Conservation (phyloP, 441 rosid species). For the Pelargonium myrrhifolium region DNA sequence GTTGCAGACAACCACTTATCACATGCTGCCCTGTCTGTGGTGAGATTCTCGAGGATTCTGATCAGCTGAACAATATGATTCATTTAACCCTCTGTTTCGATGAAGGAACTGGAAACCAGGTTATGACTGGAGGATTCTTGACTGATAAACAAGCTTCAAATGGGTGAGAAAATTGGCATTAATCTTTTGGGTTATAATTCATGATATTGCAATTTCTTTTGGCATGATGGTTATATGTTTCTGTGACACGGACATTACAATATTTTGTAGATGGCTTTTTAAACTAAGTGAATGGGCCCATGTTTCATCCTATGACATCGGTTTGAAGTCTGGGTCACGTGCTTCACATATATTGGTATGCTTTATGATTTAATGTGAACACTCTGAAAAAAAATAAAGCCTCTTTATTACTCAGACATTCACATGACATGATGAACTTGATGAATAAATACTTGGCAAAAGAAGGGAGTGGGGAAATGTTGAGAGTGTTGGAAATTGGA, state of each 20-base stretch:
- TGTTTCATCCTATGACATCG: constrained; percentile 72
- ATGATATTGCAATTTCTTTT: constrained; percentile 1
- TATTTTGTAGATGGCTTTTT: constrained; percentile 66
- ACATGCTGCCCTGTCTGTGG: constrained; percentile 88
- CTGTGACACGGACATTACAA: constrained; percentile 11
- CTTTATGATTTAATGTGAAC: constrained; percentile 11
- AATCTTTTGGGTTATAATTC: constrained; percentile 6
- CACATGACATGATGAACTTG: background rate
- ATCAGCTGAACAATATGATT: constrained; percentile 69
- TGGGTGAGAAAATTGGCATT: constrained; percentile 47
- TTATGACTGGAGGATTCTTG: constrained; percentile 92
- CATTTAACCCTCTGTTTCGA: constrained; percentile 90
- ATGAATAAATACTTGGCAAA: background rate
- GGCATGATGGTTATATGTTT: background rate
- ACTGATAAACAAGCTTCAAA: constrained; percentile 89
- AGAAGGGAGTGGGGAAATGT: background rate
- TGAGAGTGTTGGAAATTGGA: background rate
- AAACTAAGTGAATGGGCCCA: constrained; percentile 95
- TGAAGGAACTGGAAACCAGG: constrained; percentile 88
- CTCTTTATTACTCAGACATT: background rate
- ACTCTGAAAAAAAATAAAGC: constrained; percentile 2
- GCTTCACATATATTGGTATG: constrained; percentile 83
- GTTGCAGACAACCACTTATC: constrained; percentile 67
- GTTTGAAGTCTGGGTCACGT: constrained; percentile 76
- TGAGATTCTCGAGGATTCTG: constrained; percentile 57